These are phyloP conservation scores for Antitrichia curtipendula DNA, from an alignment of 225 moss, liverwort and hornwort species.

Conservation along the genomic window DNA sequence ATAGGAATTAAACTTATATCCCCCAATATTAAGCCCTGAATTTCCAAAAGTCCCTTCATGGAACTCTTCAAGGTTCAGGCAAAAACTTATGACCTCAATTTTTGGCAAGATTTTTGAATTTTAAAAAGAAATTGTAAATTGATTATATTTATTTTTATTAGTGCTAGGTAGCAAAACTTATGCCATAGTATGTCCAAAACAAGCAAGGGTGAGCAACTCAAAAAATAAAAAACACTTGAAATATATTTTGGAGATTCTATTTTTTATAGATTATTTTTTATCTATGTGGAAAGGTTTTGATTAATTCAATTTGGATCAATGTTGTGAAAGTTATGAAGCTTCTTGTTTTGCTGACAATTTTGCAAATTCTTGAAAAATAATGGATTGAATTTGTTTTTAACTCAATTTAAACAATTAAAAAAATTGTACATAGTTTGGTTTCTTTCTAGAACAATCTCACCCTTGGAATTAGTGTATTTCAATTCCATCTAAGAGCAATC, in stretches of 20 bases:
- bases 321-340: not conserved
- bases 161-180: not conserved
- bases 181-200: not conserved
- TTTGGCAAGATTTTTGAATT: not conserved
- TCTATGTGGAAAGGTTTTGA: not conserved
- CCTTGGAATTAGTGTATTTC: not conserved
- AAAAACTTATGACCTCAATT: not conserved
- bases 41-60: accelerated
- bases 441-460: not conserved
- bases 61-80: accelerated
- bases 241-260: too few species aligned
- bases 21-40: not conserved
- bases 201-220: too few species aligned
- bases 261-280: not conserved
- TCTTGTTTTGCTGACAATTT: not conserved
- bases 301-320: not conserved
- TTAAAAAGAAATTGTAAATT: too few species aligned
- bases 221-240: not conserved
- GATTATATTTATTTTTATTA: not conserved
- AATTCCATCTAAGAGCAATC: not conserved
- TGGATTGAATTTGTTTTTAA: not conserved
- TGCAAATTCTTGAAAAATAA: not conserved
- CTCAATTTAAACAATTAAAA: not conserved
- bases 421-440: not conserved
- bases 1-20: too few species aligned